Evolutionary conservation across 2,329 filamentous ascomycete genomes (phyloP).

Genomic region (Fonsecaea pugnacius): DNA sequence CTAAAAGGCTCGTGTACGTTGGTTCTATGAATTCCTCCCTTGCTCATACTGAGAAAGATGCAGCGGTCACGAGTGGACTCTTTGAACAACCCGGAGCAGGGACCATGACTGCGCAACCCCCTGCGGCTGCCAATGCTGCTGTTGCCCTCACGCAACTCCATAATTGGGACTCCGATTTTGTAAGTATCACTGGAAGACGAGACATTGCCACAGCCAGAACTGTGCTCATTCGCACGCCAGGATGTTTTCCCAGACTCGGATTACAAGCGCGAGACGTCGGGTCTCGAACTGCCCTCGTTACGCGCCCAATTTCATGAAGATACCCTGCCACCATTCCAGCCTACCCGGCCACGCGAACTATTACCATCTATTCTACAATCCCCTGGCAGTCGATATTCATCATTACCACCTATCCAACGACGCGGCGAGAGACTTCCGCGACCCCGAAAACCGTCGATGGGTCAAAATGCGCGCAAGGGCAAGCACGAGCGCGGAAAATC

Average conservation of each 20-base stretch:
- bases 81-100: constrained; percentile 72
- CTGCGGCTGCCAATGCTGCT: constrained; percentile 74
- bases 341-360: constrained; percentile 69
- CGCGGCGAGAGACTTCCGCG: constrained; percentile 68
- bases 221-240: constrained; percentile 48
- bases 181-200: constrained; percentile 51
- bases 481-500: constrained; percentile 77
- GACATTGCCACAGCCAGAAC: constrained; percentile 19
- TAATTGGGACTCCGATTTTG: constrained; percentile 78
- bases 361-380: constrained; percentile 78
- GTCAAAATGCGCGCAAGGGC: constrained; percentile 73
- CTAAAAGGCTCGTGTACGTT: constrained; percentile 38
- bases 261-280: constrained; percentile 64
- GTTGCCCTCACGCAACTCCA: constrained; percentile 85
- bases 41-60: constrained; percentile 34
- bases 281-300: constrained; percentile 73
- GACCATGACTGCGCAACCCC: constrained; percentile 70
- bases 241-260: constrained; percentile 75
- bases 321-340: constrained; percentile 67
- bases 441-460: constrained; percentile 83
- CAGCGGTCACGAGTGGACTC: constrained; percentile 64
- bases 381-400: constrained; percentile 85
- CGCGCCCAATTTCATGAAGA: constrained; percentile 73
- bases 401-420: constrained; percentile 80
- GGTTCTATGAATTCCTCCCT: constrained; percentile 33